Evolutionary conservation across 176 grass and related monocot genomes (phyloP), one percentile per base, ranked within the genome.

Genomic region (Triticum urartu): DNA sequence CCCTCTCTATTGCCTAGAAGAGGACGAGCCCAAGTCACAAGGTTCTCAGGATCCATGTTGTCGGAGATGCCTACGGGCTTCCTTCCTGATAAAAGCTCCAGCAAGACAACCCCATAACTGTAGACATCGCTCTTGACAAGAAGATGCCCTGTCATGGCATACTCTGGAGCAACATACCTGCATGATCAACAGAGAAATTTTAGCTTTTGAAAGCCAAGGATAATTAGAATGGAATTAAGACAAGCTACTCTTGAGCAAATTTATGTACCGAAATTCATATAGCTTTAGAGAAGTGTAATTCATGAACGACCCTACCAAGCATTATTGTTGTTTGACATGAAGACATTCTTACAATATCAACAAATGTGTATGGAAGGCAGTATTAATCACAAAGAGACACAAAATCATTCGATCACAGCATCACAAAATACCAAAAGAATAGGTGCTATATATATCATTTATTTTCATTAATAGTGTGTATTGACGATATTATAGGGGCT

Each of bases 121-220:
- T 99, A 99, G 38, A 99, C 97, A 17, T 99, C 97, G 15, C 93
- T 96, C 81, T 99, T 99, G 14, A 99, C 94, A 82, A 96, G 92
- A 70, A 99, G 86, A 82, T 96, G 97, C 4, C 97, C 97, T 10
- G 92, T 99, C 97, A 99, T 99, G 69, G 97, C 97, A 92, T 99
- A 99, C 88, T 99, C 97, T 81, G 97, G 97, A 76, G 97, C 97
- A 79, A 99, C 97, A 71, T 99, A 99, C 18, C 97, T 99, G 90
- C 79, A 70, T 17, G 15, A 79, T 72, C 45, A 71, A 71, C 9
- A 89, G 40, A 60, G 64, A 45, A 56, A 81, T 21, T 50, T 68
- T 50, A 21, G 0, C 48, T 33, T 33, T 68, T 33, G 12, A 9
- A 45, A 5, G 0, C 5, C 3, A 17, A 62, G 83, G 20, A 76